Percentiles rank a stretch among this genome's conserved stretches.
Evolutionary conservation across 805 yeast species (phyloP).

Genomic region (Ogataea trehalophila): DNA sequence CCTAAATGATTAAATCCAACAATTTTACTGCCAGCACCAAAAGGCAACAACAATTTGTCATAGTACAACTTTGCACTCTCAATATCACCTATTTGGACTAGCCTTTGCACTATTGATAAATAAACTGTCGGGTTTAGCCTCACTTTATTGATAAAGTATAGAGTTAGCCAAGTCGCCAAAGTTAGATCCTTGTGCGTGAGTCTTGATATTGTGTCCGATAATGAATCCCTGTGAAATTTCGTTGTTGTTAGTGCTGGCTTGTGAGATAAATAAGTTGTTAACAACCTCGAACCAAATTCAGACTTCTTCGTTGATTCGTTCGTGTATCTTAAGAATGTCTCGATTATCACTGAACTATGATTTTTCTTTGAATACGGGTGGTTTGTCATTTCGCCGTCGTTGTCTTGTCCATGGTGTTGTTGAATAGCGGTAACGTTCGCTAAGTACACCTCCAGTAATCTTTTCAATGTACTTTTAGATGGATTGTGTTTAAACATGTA

Average conservation of each 20-base stretch:
- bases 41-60: not conserved
- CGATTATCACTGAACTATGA: slow-evolving; percentile 17
- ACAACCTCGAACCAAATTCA: slow-evolving; percentile 7
- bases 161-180: slow-evolving; percentile 4
- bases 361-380: slow-evolving; percentile 15
- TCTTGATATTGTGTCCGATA: slow-evolving; percentile 7
- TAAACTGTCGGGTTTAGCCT: slow-evolving; percentile 9
- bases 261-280: slow-evolving; percentile 1
- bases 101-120: slow-evolving; percentile 12
- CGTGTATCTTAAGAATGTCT: slow-evolving; percentile 15
- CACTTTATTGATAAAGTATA: slow-evolving; percentile 1
- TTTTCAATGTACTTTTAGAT: slow-evolving; percentile 1
- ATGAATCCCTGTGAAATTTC: slow-evolving; percentile 4
- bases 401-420: slow-evolving; percentile 5
- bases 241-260: not conserved
- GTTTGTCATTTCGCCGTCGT: not conserved
- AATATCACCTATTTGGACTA: slow-evolving; percentile 15
- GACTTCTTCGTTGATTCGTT: slow-evolving; percentile 5
- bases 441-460: not conserved
- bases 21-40: not conserved
- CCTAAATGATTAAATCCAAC: not conserved
- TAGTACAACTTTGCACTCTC: slow-evolving; percentile 16
- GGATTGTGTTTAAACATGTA: slow-evolving; percentile 4
- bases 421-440: slow-evolving; percentile 7
- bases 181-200: slow-evolving; percentile 12